Evolutionary conservation across 495 filamentous ascomycete species (phyloP).

Genomic region (Podospora anserina): DNA sequence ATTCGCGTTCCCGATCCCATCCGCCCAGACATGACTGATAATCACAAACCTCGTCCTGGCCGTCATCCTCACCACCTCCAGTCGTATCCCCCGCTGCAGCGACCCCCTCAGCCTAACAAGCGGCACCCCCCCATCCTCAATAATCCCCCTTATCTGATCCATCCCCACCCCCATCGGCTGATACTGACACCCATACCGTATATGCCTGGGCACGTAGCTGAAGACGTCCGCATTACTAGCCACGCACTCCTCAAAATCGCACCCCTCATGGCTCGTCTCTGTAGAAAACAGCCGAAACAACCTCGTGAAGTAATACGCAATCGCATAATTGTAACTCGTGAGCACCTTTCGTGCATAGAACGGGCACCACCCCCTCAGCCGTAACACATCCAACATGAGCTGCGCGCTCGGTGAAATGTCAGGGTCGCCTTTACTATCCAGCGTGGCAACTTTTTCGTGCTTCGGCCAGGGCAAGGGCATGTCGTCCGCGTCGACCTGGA

Average conservation of each 20-base stretch:
- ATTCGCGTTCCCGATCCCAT: constrained; percentile 18
- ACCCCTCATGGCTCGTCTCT: constrained; percentile 14
- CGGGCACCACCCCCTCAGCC: constrained; percentile 26
- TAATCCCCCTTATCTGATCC: constrained; percentile 23
- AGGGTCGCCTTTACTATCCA: constrained; percentile 11
- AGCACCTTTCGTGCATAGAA: constrained; percentile 22
- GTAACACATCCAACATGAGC: constrained; percentile 24
- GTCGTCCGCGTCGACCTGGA: constrained; percentile 15
- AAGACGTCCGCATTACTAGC: constrained; percentile 23
- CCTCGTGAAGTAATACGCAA: constrained; percentile 26
- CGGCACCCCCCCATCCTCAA: constrained; percentile 22
- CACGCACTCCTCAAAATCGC: constrained; percentile 24
- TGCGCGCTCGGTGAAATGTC: constrained; percentile 20
- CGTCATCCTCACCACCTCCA: constrained; percentile 20
- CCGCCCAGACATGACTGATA: constrained; percentile 26
- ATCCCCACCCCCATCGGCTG: constrained; percentile 18
- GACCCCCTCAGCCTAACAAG: constrained; percentile 16
- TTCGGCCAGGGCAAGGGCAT: constrained; percentile 18
- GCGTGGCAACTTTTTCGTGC: constrained; percentile 16
- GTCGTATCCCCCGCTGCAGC: constrained; percentile 8
- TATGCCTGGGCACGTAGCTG: constrained; percentile 23
- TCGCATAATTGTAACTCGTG: constrained; percentile 21
- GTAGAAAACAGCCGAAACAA: constrained; percentile 18
- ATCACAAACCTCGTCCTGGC: constrained; percentile 20
- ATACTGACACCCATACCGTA: constrained; percentile 22